phyloP scores from a whole-genome alignment of 2,329 filamentous ascomycete genomes.

The Stagonosporopsis tanaceti region DNA sequence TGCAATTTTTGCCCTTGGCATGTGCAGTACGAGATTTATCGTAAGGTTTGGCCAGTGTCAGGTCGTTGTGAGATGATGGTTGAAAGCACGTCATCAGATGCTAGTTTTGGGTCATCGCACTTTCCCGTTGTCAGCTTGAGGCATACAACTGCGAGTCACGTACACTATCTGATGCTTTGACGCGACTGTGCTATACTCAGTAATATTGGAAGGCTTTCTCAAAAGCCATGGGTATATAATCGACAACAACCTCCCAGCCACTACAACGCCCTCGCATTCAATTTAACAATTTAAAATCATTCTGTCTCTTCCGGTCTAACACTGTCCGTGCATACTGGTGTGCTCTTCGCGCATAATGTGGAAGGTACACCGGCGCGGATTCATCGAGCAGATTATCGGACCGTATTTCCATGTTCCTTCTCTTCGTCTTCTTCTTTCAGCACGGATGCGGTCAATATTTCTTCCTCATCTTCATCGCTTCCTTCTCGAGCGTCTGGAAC shows the following conservation, averaged over 20 bases:
- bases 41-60: not conserved
- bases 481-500: slow-evolving; percentile 41
- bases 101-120: slow-evolving; percentile 10
- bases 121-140: slow-evolving; percentile 1
- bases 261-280: slow-evolving; percentile 15
- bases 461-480: slow-evolving; percentile 27
- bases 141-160: not conserved
- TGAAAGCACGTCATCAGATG: slow-evolving; percentile 11
- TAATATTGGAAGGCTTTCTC: slow-evolving; percentile 16
- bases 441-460: not conserved
- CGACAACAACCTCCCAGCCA: slow-evolving; percentile 7
- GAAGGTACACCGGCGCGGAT: not conserved
- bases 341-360: not conserved
- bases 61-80: slow-evolving; percentile 3
- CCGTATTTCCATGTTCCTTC: not conserved
- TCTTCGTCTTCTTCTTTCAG: slow-evolving; percentile 12
- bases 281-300: slow-evolving; percentile 7
- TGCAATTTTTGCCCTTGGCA: not conserved
- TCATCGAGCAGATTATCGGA: not conserved
- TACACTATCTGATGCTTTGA: not conserved
- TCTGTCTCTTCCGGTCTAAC: not conserved
- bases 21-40: not conserved
- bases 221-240: slow-evolving; percentile 21
- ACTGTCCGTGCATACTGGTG: not conserved
- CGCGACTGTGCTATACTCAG: slow-evolving; percentile 5